Percentiles rank a stretch among this genome's conserved stretches.
phyloP scores from a whole-genome alignment of 2,329 filamentous ascomycete genomes.

The Pleoardoris graminearum region DNA sequence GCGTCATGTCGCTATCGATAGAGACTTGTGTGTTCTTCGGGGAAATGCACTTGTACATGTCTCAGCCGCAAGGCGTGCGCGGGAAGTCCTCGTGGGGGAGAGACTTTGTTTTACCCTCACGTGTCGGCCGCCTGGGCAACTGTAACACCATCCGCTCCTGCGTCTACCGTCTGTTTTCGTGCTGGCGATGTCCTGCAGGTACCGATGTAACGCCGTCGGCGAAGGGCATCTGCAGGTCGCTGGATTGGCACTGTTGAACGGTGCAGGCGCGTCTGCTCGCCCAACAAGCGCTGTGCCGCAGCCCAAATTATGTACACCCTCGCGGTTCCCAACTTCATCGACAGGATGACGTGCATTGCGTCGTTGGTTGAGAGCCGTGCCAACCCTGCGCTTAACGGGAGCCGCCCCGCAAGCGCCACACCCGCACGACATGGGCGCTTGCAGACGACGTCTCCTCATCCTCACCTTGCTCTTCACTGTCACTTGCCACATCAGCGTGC shows the following conservation, averaged over 20 bases:
- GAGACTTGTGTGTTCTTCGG: not conserved
- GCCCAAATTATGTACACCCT: not conserved
- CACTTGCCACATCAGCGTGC: not conserved
- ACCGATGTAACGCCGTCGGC: not conserved
- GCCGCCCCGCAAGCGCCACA: conserved; percentile 6
- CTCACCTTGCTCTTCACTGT: not conserved
- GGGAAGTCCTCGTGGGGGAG: not conserved
- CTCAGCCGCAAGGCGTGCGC: not conserved
- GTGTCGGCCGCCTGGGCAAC: not conserved
- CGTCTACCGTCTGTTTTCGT: no score
- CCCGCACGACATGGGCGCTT: not conserved
- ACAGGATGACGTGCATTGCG: not conserved
- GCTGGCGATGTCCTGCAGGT: not conserved
- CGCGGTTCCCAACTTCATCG: not conserved
- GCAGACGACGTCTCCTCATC: not conserved
- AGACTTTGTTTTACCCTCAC: not conserved
- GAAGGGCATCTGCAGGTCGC: not conserved
- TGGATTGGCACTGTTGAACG: no score
- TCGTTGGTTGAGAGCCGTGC: conserved; percentile 6
- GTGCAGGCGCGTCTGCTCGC: not conserved
- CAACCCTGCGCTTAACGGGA: conserved; percentile 5
- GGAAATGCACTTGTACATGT: conserved; percentile 4
- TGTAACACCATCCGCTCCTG: no score
- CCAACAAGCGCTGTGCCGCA: conserved; percentile 5
- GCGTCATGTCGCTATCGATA: not conserved